Evolutionary conservation across 2,329 filamentous ascomycete genomes (phyloP), one percentile per base, ranked within the genome.

Genomic region (Orbilia ellipsospora): DNA sequence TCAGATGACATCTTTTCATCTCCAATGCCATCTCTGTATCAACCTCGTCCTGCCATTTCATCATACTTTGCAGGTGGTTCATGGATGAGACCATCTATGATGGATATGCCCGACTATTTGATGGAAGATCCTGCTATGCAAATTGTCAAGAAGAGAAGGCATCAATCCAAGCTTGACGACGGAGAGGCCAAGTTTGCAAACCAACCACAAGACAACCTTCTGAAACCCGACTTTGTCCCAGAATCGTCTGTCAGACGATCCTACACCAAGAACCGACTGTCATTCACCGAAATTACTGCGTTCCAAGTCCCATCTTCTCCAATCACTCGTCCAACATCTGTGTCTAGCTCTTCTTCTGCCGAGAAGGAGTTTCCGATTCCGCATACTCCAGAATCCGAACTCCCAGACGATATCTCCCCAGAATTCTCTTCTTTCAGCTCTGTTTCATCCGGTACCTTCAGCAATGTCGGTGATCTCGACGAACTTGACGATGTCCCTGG

Each of bases 121-220:
- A 69, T 75, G 64, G 57, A 69, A n/a, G 72, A 75, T n/a, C 72
- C 72, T 10, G 72, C 72, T 8, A 75, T 75, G 72, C 72, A 75
- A 51, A 75, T 75, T 18, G 72, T 75, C 6, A 75, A 69, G 54
- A 75, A 75, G 40, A 52, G 72, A 16, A 60, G 72, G 69, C 72
- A 75, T n/a, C 72, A 75, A 52, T 75, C 72, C 7, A 75, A 60
- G 23, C 60, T 75, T 15, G 61, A 64, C n/a, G 72, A 69, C 16
- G 59, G 72, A 44, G 64, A 75, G 28, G 59, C 59, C n/a, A 56
- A 60, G 16, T 68, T 69, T 36, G 59, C 72, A 55, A 59, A 18
- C 13, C 52, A 66, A 26, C 48, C 26, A 5, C 59, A 64, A 42
- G 61, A 60, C n/a, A 57, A 42, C 18, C 20, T 69, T 16, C 72